Evolutionary conservation across 148 eudicot species (phyloP).

Genomic region (Camellia lanceoleosa): DNA sequence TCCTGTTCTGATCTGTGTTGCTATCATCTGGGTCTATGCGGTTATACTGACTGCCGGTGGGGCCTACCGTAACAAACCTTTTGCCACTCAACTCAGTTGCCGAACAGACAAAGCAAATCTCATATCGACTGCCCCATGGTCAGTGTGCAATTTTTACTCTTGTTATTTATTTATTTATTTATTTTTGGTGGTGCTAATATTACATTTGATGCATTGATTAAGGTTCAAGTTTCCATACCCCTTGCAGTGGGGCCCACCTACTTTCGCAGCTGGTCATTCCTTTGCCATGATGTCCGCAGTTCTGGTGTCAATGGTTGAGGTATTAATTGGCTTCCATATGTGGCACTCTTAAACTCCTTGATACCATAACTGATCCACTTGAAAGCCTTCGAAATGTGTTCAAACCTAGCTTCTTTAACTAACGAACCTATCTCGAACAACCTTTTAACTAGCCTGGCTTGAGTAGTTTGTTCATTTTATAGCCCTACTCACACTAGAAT

Average conservation of each 20-base stretch:
- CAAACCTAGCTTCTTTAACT: no score
- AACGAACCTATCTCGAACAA: no score
- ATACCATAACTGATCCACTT: background rate
- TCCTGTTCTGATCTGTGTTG: slow-evolving; percentile 67
- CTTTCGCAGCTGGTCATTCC: slow-evolving; percentile 86
- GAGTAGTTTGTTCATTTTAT: no score
- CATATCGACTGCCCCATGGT: slow-evolving; percentile 96
- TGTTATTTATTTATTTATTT: background rate
- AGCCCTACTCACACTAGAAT: no score
- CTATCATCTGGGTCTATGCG: slow-evolving; percentile 84
- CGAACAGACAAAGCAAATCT: slow-evolving; percentile 88
- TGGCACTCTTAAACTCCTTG: background rate
- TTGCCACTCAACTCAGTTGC: slow-evolving; percentile 68
- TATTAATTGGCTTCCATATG: slow-evolving; percentile 22
- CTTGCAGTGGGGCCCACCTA: slow-evolving; percentile 98
- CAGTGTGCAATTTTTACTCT: slow-evolving; percentile 8
- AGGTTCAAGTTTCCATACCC: slow-evolving; percentile 99
- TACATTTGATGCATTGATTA: background rate
- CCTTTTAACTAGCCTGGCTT: no score
- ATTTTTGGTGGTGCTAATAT: slow-evolving; percentile 1
- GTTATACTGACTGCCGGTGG: slow-evolving; percentile 91
- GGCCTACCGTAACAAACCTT: slow-evolving; percentile 69
- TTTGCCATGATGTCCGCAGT: slow-evolving; percentile 99
- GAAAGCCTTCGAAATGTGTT: no score
- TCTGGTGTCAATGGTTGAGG: slow-evolving; percentile 98